Percentiles rank a stretch among this genome's conserved stretches.
These are phyloP conservation scores for Fusarium sp. DNA, from an alignment of 2,329 filamentous ascomycete species.

Conservation along the genomic window DNA sequence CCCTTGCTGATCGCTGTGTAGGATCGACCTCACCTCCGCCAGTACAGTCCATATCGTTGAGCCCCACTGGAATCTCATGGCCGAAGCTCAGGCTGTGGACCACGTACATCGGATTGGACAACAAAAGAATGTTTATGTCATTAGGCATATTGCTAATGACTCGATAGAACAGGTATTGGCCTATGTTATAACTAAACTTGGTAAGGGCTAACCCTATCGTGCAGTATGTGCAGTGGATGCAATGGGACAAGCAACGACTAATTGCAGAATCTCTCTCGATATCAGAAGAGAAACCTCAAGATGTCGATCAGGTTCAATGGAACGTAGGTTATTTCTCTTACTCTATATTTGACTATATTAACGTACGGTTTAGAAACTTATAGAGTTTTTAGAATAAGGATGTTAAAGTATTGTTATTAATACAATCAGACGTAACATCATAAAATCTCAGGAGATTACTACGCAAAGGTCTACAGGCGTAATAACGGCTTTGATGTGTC, in stretches of 20 bases:
- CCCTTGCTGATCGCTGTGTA: neutral
- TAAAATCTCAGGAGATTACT: too few species aligned
- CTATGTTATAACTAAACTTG: rapidly evolving
- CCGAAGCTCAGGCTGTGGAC: neutral
- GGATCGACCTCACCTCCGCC: neutral
- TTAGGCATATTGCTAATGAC: neutral
- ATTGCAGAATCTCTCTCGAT: neutral
- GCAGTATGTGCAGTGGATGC: neutral
- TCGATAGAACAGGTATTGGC: neutral
- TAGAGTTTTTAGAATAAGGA: neutral
- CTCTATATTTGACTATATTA: rapidly evolving
- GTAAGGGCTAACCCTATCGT: rapidly evolving
- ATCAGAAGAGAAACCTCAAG: neutral
- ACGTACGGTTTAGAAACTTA: neutral
- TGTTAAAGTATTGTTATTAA: neutral
- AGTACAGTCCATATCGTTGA: neutral
- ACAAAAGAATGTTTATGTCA: neutral
- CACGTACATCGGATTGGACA: neutral
- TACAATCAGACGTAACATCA: too few species aligned
- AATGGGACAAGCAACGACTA: neutral
- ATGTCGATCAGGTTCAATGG: neutral
- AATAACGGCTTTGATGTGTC: rapidly evolving
- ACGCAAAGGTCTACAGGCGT: rapidly evolving
- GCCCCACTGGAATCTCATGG: neutral
- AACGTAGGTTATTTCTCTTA: neutral